Conservation (phyloP, 1,284 basidiomycete genomes). For the Ganoderma resinaceum region DNA sequence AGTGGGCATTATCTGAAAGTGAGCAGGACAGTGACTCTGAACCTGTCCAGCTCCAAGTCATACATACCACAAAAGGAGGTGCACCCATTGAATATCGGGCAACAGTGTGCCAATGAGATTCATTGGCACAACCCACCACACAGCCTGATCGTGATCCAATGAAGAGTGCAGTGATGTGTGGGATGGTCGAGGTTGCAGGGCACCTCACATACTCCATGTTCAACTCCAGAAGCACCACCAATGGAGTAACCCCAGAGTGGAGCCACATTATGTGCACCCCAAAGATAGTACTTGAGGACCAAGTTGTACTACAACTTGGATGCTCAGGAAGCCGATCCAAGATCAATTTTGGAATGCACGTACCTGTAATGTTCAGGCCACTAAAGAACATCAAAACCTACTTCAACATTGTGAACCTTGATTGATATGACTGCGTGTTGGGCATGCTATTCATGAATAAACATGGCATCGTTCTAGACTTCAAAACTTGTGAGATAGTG, state of each 20-base stretch:
- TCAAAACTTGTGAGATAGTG: slow-evolving; percentile 29
- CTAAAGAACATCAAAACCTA: slow-evolving; percentile 13
- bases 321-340: slow-evolving; percentile 34
- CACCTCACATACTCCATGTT: slow-evolving; percentile 30
- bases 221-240: slow-evolving; percentile 35
- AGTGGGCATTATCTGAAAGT: not conserved
- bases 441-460: slow-evolving; percentile 39
- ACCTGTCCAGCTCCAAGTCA: not conserved
- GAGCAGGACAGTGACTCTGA: not conserved
- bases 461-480: slow-evolving; percentile 37
- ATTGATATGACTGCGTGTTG: slow-evolving; percentile 41
- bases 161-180: not conserved
- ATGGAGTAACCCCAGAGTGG: slow-evolving; percentile 34
- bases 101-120: not conserved
- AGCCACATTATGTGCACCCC: slow-evolving; percentile 16
- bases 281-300: slow-evolving; percentile 31
- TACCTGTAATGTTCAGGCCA: not conserved
- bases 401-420: slow-evolving; percentile 42
- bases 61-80: not conserved
- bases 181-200: slow-evolving; percentile 27
- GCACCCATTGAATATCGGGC: not conserved
- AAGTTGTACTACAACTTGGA: slow-evolving; percentile 34
- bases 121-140: not conserved
- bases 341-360: slow-evolving; percentile 21
- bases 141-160: not conserved